Base-by-base conservation (phyloP, 2,329 filamentous ascomycete genomes). In the Colletotrichum simmondsii region DNA sequence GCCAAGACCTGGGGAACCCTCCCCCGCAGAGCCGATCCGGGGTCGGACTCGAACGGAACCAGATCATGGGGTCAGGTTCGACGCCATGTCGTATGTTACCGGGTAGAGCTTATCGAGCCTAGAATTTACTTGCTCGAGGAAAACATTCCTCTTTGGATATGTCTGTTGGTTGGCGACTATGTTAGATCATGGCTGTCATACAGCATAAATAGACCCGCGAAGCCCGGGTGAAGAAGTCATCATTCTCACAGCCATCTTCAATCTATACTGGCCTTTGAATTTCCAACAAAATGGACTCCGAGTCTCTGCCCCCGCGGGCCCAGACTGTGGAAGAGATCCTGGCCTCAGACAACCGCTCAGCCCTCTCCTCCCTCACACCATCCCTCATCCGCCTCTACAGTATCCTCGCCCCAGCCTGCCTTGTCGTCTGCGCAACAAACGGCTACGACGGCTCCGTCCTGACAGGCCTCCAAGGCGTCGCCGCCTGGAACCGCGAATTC, bases 331-430 rank as follows among this genome's bases (percentile, higher is more conserved):
- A 10, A 49, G 19, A 49, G 5, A 49, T 49, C 42, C 42, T 22
- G 4, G 42, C 19, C 42, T 49, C 42, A 49, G 42, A 49, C 42
- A 49, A 4, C 8, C 42, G 4, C 19, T 49, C 19, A 8, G 42
- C 42, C 7, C 42, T 49, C 42, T 49, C 42, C 42, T 49, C 42
- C 8, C 42, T 49, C 42, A 49, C 42, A 2, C 42, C 42, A 22
- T 49, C 42, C 8, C 19, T 49, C 42, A 22, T 58, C 54, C 54
- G 54, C 12, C 54, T 68, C 26, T 61, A 58, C 42, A 35, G 82
- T 19, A 49, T 49, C 16, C 42, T 49, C 19, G 42, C 42, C 7
- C 42, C 42, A 49, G 42, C 42, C 42, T 49, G 19, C 8, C 42
- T 49, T 19, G 8, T 49, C 4, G 42, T 49, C 19, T 49, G 19